These are phyloP conservation scores for Sphaerulina musiva DNA, from an alignment of 2,329 filamentous ascomycete genomes.

Conservation along the genomic window DNA sequence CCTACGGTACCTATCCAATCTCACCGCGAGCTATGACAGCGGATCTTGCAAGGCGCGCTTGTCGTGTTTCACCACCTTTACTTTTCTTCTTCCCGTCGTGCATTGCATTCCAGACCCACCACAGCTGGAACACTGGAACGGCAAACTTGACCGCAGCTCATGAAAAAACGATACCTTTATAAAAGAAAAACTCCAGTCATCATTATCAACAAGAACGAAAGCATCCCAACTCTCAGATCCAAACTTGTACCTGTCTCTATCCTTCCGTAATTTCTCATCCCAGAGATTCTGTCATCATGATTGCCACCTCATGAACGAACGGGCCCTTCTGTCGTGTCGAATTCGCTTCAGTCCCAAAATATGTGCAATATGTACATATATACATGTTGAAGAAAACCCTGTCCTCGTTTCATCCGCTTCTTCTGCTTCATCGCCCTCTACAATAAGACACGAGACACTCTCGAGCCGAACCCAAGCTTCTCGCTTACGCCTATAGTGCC, in stretches of 20 bases:
- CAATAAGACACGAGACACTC: not conserved
- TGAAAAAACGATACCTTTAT: not conserved
- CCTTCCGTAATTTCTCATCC: not conserved
- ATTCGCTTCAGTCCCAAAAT: too few relatives aligned
- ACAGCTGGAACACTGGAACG: not conserved
- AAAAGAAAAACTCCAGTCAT: not conserved
- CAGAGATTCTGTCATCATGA: not conserved
- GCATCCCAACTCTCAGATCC: not conserved
- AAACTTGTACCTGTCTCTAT: not conserved
- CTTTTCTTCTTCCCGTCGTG: not conserved
- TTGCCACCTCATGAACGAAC: not conserved
- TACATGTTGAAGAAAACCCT: not conserved
- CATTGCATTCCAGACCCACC: not conserved
- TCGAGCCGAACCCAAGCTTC: too few relatives aligned
- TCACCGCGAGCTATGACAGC: not conserved
- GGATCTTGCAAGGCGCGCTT: not conserved
- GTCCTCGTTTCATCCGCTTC: not conserved
- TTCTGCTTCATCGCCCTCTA: slow-evolving; percentile 5
- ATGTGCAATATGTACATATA: not conserved
- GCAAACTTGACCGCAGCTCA: not conserved
- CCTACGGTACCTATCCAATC: too few relatives aligned
- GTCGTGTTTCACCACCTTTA: not conserved
- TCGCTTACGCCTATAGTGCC: slow-evolving; percentile 1
- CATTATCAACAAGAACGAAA: not conserved
- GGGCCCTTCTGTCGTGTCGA: too few relatives aligned